phyloP scores from a whole-genome alignment of 352 stramenopile genomes.

The Phytophthora vignae region DNA sequence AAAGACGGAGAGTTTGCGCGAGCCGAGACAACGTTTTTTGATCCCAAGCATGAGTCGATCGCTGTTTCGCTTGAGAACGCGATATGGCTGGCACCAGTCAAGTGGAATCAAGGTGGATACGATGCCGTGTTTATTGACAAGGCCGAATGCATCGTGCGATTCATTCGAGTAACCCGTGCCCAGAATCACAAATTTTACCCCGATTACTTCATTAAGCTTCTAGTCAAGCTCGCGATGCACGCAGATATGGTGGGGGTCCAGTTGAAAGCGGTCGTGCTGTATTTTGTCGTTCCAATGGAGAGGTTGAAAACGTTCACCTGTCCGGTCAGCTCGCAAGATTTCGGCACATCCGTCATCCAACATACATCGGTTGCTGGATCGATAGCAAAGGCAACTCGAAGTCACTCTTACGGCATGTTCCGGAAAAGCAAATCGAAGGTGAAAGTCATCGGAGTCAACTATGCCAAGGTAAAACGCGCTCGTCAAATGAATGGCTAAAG shows the following conservation, averaged over 20 bases:
- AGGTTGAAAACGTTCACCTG: neutral
- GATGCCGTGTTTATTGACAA: conserved; percentile 5
- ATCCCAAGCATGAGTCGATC: conserved; percentile 1
- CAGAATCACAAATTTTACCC: neutral
- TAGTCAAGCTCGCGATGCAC: neutral
- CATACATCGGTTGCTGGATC: too few species aligned
- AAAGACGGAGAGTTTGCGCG: too few species aligned
- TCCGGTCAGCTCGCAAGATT: neutral
- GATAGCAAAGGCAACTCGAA: too few species aligned
- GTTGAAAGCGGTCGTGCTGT: neutral
- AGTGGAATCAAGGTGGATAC: conserved; percentile 14
- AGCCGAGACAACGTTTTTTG: neutral
- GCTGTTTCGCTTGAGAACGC: neutral
- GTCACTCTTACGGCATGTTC: too few species aligned
- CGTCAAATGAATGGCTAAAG: too few species aligned
- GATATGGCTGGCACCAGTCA: neutral
- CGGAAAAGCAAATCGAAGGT: too few species aligned
- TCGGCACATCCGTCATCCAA: neutral
- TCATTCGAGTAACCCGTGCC: neutral
- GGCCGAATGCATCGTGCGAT: neutral
- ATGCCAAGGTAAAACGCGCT: too few species aligned
- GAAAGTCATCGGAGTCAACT: too few species aligned
- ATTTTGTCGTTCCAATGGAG: conserved; percentile 3
- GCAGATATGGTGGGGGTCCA: neutral
- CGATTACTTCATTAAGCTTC: neutral